A percentile compares a stretch with the other conserved stretches of the same genome.
phyloP scores from a whole-genome alignment of 2,329 filamentous ascomycete genomes.

The Lachnellula cervina region DNA sequence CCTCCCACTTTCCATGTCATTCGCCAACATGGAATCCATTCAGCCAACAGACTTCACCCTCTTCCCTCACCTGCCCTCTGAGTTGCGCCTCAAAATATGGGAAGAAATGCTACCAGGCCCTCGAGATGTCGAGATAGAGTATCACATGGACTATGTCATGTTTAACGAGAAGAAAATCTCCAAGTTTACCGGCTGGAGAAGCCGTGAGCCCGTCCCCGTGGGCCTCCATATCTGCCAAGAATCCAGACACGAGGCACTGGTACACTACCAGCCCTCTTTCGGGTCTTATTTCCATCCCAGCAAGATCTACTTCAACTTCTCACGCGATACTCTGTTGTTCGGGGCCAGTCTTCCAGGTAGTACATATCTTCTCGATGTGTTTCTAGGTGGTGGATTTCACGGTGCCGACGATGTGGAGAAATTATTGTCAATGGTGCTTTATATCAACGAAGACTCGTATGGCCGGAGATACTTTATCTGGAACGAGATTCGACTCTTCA shows the following conservation, averaged over 20 bases:
- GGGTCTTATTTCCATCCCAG: slow-evolving; percentile 4
- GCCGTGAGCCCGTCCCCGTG: slow-evolving; percentile 8
- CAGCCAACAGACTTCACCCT: slow-evolving; percentile 10
- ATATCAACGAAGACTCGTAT: slow-evolving; percentile 15
- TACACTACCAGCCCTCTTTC: slow-evolving; percentile 15
- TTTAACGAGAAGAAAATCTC: background rate
- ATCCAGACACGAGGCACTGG: slow-evolving; percentile 16
- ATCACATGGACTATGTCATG: background rate
- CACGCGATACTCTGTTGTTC: slow-evolving; percentile 15
- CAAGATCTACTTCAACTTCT: slow-evolving; percentile 22
- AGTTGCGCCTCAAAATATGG: slow-evolving; percentile 26
- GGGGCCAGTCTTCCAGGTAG: background rate
- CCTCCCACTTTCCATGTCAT: background rate
- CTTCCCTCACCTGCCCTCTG: slow-evolving; percentile 19
- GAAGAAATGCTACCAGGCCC: slow-evolving; percentile 7
- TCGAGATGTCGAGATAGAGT: slow-evolving; percentile 11
- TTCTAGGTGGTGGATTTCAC: slow-evolving; percentile 14
- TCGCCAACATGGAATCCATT: background rate
- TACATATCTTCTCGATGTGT: slow-evolving; percentile 15
- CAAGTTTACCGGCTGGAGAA: slow-evolving; percentile 6
- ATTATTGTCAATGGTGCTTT: slow-evolving; percentile 14
- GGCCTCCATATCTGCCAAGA: slow-evolving; percentile 20
- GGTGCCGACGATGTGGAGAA: slow-evolving; percentile 15
- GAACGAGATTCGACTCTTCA: slow-evolving; percentile 17
- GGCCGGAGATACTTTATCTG: slow-evolving; percentile 15